Base-by-base conservation (phyloP, 2,329 filamentous ascomycete genomes). In the Nannizziopsis arthrosporioides region DNA sequence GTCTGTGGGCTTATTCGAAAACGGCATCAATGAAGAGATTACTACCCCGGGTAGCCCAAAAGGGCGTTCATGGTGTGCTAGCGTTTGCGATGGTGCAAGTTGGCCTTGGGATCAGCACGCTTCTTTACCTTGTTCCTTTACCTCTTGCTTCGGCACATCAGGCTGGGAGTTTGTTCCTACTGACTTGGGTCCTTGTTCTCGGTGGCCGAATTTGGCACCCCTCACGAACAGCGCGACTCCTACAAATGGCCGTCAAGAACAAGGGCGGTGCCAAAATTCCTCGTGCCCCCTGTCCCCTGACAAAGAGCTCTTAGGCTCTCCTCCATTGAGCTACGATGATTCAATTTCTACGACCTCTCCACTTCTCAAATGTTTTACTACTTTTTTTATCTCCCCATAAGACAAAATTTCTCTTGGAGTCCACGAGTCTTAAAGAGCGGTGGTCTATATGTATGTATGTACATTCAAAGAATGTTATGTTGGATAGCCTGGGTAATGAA, bases 51-150 rank as follows among this genome's bases (percentile, higher is more conserved):
- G 70, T 77, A 42, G 85, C 78, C 2, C 74, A 70, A 56, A 83
- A 78, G 66, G 85, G 85, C 39, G 75, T 90, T 49, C 72, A 80
- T 42, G 90, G 89, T 4, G 74, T 95, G 10, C 78, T 95, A 15
- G 88, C 92, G 59, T 78, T 95, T 14, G 87, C 85, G 1, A 78
- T 76, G 50, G 53, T 93, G 55, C 92, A 98, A 68, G 89, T 87
- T 19, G 73, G 80, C 0, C 77, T 98, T 4, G 92, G 92, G 18
- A 94, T 98, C 64, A 80, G 76, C 54, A 98, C 92, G 0, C 74
- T 98, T 51, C 82, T 94, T 59, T 96, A 95, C 70, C 82, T 98
- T 64, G 89, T 98, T 0, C 92, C 93, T 3, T 84, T 83, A 2
- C 82, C 84, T 53, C 72, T 98, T 8, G 92, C 90, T 0, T 88